Percentiles rank a stretch among this genome's conserved stretches.
Conservation (phyloP, 139 green algal genomes). For the Micromonas pusilla region DNA sequence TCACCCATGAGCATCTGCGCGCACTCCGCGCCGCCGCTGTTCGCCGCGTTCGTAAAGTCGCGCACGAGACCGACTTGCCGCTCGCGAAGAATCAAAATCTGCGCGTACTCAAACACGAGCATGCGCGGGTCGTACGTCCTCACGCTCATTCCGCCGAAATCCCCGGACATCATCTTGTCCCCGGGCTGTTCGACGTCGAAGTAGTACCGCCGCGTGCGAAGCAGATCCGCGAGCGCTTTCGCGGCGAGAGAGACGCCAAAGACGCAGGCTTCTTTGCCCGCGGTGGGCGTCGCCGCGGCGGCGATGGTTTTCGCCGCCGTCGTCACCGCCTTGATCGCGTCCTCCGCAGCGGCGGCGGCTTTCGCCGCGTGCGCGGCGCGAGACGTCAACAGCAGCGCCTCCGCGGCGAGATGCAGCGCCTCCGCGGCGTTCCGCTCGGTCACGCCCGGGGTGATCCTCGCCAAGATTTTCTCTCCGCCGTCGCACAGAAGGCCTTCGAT, state of each 20-base stretch:
- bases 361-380: not conserved
- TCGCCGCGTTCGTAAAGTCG: constrained; percentile 18
- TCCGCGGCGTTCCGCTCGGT: not conserved
- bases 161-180: too few relatives aligned
- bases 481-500: not conserved
- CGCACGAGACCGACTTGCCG: constrained; percentile 32
- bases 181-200: not conserved
- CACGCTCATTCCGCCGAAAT: too few relatives aligned
- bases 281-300: too few relatives aligned
- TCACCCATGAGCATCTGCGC: constrained; percentile 41
- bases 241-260: constrained; percentile 1
- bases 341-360: not conserved
- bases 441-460: not conserved
- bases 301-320: constrained; percentile 5
- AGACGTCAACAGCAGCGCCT: not conserved
- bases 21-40: constrained; percentile 21
- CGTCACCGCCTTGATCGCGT: constrained; percentile 7
- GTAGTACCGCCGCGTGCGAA: not conserved
- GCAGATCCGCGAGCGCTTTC: not conserved
- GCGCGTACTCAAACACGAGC: constrained; percentile 36
- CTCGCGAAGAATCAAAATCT: constrained; percentile 29
- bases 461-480: not conserved
- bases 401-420: constrained; percentile 11
- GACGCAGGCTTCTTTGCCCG: not conserved
- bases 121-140: constrained; percentile 35